Evolutionary conservation across 345 rosid genomes (phyloP).

Genomic region (Eucalyptus tenuipes): DNA sequence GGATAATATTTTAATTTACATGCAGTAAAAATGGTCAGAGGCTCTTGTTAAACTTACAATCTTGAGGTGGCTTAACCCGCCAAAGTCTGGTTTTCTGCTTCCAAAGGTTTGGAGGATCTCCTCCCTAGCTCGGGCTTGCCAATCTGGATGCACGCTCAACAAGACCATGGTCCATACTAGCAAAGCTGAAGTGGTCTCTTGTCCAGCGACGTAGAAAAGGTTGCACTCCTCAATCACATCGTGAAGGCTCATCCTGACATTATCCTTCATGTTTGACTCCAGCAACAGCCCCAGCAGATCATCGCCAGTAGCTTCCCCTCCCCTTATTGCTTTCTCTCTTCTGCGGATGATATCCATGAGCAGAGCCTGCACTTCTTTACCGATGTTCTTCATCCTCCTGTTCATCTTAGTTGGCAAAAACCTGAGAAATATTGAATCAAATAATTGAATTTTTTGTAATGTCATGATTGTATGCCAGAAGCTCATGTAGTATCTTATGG

Average conservation of each 20-base stretch:
- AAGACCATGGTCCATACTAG: constrained; percentile 51
- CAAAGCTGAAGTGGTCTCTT: constrained; percentile 45
- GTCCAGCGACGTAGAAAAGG: constrained; percentile 52
- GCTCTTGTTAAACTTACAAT: constrained; percentile 12
- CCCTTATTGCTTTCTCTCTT: constrained; percentile 18
- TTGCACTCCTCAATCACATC: constrained; percentile 62
- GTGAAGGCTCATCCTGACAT: constrained; percentile 8
- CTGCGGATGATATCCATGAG: constrained; percentile 17
- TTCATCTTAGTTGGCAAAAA: constrained; percentile 35
- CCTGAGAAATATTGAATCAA: constrained; percentile 1
- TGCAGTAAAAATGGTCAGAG: not conserved
- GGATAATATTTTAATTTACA: not conserved
- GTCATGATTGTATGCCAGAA: not conserved
- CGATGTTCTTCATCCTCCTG: constrained; percentile 18
- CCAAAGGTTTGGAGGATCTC: constrained; percentile 45
- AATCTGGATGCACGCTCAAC: constrained; percentile 27
- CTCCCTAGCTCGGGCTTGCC: constrained; percentile 56
- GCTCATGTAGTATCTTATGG: not conserved
- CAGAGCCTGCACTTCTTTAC: constrained; percentile 12
- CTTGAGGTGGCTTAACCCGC: constrained; percentile 28
- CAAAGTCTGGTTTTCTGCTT: constrained; percentile 1
- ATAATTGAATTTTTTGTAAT: not conserved
- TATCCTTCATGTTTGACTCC: constrained; percentile 27
- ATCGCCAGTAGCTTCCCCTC: constrained; percentile 5
- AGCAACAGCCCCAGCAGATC: constrained; percentile 32